Conservation (phyloP, 768 basidiomycete species). For the Sarcodon sp. region DNA sequence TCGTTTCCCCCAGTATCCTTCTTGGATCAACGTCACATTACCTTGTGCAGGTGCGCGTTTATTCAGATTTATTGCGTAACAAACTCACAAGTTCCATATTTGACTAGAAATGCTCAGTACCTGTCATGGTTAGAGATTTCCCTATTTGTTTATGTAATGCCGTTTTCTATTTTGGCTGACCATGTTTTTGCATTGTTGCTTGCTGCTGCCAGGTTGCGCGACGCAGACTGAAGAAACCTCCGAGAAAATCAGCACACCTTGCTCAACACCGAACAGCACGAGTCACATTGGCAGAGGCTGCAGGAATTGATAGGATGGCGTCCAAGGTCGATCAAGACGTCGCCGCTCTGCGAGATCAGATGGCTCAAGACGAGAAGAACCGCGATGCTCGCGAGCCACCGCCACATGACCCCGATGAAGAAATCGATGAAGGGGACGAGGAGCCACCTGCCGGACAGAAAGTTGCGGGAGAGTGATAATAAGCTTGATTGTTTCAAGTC, state of each 20-base stretch:
- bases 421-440: conserved; percentile 11
- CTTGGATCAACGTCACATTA: conserved; percentile 95
- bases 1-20: conserved; percentile 46
- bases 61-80: neutral
- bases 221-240: conserved; percentile 78
- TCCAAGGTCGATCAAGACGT: conserved; percentile 80
- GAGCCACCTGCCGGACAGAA: conserved; percentile 1
- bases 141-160: neutral
- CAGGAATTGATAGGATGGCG: conserved; percentile 78
- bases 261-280: conserved; percentile 71
- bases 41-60: conserved; percentile 53
- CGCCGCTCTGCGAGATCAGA: conserved; percentile 66
- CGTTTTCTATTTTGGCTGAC: conserved; percentile 3
- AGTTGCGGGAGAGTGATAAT: no score
- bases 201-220: conserved; percentile 46
- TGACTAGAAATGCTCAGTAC: conserved; percentile 77
- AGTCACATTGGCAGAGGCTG: conserved; percentile 76
- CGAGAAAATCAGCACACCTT: conserved; percentile 69
- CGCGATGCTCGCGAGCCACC: conserved; percentile 6
- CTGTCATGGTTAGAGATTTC: conserved; percentile 58
- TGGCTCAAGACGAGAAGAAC: conserved; percentile 44
- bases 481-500: no score
- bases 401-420: conserved; percentile 5
- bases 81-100: neutral
- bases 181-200: neutral